phyloP scores from a whole-genome alignment of 257 asterid species.

The Nicotiana obtusifolia region DNA sequence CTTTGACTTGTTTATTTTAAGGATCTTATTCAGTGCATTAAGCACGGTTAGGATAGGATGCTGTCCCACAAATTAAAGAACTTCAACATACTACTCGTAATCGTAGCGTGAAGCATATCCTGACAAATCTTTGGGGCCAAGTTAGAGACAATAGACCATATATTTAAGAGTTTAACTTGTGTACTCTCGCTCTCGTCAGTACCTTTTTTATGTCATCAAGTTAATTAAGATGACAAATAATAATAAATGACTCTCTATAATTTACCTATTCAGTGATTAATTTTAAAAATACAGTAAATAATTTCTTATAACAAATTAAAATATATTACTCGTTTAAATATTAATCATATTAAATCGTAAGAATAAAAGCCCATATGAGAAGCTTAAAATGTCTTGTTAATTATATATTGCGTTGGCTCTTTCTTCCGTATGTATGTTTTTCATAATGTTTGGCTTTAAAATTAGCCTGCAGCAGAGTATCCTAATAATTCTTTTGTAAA shows the following conservation, averaged over 20 bases:
- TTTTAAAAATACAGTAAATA: background rate
- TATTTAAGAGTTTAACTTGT: background rate
- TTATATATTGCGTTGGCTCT: constrained; percentile 6
- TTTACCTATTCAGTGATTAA: background rate
- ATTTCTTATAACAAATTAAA: background rate
- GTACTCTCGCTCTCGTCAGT: too few relatives aligned
- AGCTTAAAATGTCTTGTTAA: background rate
- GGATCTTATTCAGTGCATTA: background rate
- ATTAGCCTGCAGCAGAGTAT: background rate
- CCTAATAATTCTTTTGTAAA: constrained; percentile 34
- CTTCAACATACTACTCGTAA: too few relatives aligned
- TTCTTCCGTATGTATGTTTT: background rate
- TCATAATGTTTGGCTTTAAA: background rate
- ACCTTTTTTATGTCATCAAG: background rate
- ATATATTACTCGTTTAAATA: background rate
- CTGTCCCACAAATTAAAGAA: background rate
- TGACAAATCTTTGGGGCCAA: constrained; percentile 22
- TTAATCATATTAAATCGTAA: background rate
- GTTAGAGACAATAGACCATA: constrained; percentile 14
- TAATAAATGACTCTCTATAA: background rate
- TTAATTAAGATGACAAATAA: background rate
- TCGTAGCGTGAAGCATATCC: constrained; percentile 5
- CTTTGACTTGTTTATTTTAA: background rate
- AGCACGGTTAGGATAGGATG: background rate
- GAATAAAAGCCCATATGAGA: background rate